Percentiles rank a stretch among this genome's conserved stretches.
These are phyloP conservation scores for Flaveria floridana DNA, from an alignment of 140 eudicot genomes.

Conservation along the genomic window DNA sequence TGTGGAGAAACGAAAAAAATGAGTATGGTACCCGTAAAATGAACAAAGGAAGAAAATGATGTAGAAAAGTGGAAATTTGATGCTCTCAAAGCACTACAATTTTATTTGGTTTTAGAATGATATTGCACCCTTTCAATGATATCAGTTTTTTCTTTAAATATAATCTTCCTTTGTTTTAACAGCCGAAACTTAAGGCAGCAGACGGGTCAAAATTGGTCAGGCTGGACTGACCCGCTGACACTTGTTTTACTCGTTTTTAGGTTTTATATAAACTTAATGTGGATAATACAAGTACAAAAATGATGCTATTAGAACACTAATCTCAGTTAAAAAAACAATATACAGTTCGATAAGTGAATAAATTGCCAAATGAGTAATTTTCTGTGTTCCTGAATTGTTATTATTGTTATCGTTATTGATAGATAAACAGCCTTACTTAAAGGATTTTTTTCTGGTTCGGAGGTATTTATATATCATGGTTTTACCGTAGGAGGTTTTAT, in stretches of 20 bases:
- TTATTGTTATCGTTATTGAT: no score
- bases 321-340: background rate
- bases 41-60: background rate
- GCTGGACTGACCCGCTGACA: background rate
- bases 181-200: background rate
- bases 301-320: background rate
- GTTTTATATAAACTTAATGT: background rate
- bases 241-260: background rate
- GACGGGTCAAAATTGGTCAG: background rate
- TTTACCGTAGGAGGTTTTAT: background rate
- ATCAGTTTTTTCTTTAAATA: no score
- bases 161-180: background rate
- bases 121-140: background rate
- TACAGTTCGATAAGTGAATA: background rate
- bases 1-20: background rate
- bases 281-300: background rate
- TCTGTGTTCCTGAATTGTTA: no score
- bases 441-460: background rate
- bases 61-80: background rate
- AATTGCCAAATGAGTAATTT: background rate
- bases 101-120: background rate
- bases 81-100: background rate
- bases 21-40: background rate
- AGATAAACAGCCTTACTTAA: background rate
- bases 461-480: background rate